Base-by-base conservation (phyloP, 2,329 filamentous ascomycete species). In the Calonectria montana region DNA sequence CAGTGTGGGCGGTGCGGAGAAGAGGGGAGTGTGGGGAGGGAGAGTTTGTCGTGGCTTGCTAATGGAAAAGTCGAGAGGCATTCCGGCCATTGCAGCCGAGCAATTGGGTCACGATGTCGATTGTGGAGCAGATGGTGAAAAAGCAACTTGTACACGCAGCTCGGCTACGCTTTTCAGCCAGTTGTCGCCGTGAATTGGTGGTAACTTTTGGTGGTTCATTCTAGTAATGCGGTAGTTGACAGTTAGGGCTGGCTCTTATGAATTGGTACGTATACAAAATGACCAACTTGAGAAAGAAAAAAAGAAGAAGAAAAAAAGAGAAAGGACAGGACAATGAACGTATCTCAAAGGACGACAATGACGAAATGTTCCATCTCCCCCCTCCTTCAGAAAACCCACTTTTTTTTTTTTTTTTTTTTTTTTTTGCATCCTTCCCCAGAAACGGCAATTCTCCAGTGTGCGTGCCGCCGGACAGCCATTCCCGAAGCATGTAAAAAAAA, bases 31-130 rank as follows among this genome's bases (percentile, higher is more conserved):
- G 43, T 39, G 64, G 59, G 37, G 70, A 43, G 62, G 55, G 67
- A 70, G 67, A 72, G 50, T 69, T 61, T 48, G 65, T 53, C 25
- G 70, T 69, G 70, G 65, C 29, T 47, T 23, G 37, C 47, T 62
- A 23, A 41, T 65, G 65, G 48, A 62, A 65, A 43, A 55, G 25
- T 27, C 48, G n/a, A 41, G 35, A 62, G 47, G 23, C 53, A 18
- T 27, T 29, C 25, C 57, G 41, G 23, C 43, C 41, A 65, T 65
- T 50, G 67, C 48, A 70, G 59, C 53, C 15, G 23, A 41, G 23
- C 16, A 31, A 59, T 65, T 37, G 59, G 63, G 25, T 47, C 43
- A 55, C 50, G 31, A 67, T 67, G 37, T 67, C 43, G 12, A 39
- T 25, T 35, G 53, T 59, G 53, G 53, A 59, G 53, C 53, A 59